Percentiles rank a stretch among this genome's conserved stretches.
Evolutionary conservation across 179 eudicot species (phyloP).

Genomic region (Silene vulgaris): DNA sequence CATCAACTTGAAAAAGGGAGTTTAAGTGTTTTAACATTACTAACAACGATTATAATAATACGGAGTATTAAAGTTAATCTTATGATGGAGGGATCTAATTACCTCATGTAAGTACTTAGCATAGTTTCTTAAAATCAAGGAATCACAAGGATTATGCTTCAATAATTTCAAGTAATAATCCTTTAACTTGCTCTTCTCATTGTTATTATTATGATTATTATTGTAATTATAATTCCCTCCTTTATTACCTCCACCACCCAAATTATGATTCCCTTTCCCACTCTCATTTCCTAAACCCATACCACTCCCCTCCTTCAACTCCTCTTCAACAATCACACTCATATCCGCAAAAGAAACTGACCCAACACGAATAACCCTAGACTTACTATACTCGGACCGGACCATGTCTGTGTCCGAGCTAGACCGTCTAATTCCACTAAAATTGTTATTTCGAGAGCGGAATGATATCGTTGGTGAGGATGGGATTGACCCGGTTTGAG

Average conservation of each 20-base stretch:
- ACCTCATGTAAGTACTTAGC: slow-evolving; percentile 79
- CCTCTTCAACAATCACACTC: slow-evolving; percentile 33
- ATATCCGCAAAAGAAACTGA: slow-evolving; percentile 34
- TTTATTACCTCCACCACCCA: slow-evolving; percentile 24
- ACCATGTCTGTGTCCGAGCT: slow-evolving; percentile 39
- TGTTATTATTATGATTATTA: background rate
- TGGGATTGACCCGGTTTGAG: background rate
- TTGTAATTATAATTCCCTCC: slow-evolving; percentile 11
- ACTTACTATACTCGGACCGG: slow-evolving; percentile 8
- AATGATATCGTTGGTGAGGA: slow-evolving; percentile 25
- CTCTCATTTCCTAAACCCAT: slow-evolving; percentile 34
- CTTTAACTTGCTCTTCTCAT: slow-evolving; percentile 33
- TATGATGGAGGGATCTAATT: background rate
- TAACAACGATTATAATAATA: too few relatives aligned
- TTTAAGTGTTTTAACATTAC: too few relatives aligned
- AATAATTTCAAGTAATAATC: slow-evolving; percentile 57
- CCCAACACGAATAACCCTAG: slow-evolving; percentile 20
- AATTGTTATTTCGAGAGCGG: background rate
- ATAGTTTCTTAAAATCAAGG: slow-evolving; percentile 59
- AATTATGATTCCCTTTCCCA: slow-evolving; percentile 24
- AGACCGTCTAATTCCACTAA: slow-evolving; percentile 27
- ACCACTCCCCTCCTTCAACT: slow-evolving; percentile 21
- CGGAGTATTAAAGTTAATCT: too few relatives aligned
- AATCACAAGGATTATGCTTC: slow-evolving; percentile 47
- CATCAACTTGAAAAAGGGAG: too few relatives aligned